Conservation (phyloP, 305 asterid genomes). For the Rubia occidens region DNA sequence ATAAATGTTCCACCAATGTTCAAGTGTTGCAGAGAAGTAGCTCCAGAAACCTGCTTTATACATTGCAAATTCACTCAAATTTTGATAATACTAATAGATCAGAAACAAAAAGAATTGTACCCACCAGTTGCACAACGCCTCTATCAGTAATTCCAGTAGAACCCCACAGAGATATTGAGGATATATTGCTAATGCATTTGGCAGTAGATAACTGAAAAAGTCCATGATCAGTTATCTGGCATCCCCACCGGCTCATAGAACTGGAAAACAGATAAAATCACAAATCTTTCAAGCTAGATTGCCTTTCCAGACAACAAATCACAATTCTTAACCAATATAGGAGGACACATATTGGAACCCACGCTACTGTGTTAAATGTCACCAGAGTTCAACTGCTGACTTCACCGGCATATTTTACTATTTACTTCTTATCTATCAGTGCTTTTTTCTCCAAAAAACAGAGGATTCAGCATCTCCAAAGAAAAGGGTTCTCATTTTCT, state of each 20-base stretch:
- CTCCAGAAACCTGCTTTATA: constrained; percentile 46
- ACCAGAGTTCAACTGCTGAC: too few species aligned
- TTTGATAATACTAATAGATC: not conserved
- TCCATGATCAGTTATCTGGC: constrained; percentile 80
- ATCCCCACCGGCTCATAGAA: constrained; percentile 91
- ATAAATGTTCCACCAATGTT: constrained; percentile 85
- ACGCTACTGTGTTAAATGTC: too few species aligned
- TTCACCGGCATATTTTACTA: too few species aligned
- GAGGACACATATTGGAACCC: too few species aligned
- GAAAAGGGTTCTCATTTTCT: not conserved
- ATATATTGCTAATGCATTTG: constrained; percentile 60
- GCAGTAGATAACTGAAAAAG: constrained; percentile 58
- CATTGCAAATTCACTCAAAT: not conserved
- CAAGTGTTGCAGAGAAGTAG: constrained; percentile 65
- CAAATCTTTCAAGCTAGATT: not conserved
- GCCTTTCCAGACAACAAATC: not conserved
- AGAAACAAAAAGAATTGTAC: not conserved
- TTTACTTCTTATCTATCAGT: too few species aligned
- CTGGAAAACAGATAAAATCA: constrained; percentile 28
- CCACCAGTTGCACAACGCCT: constrained; percentile 76
- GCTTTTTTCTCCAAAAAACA: not conserved
- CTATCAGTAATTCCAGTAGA: constrained; percentile 64
- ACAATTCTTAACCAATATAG: not conserved
- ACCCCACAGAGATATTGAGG: constrained; percentile 84
- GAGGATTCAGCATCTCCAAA: not conserved